Evolutionary conservation across 2,329 filamentous ascomycete species (phyloP), one percentile per base, ranked within the genome.

Genomic region (Chrysoporthe cubensis): DNA sequence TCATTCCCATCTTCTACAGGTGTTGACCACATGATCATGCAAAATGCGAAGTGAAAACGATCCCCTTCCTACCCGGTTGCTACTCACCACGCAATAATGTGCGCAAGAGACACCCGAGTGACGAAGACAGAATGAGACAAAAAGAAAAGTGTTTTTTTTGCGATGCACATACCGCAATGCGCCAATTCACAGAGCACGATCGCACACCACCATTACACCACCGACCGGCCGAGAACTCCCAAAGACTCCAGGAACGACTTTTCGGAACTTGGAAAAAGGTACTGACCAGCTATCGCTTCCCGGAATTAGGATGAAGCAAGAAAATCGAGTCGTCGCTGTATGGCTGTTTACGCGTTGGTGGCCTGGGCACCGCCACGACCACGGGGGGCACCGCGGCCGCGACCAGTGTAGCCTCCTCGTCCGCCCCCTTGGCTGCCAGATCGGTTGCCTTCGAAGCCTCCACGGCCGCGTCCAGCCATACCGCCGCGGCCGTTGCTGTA

Each of bases 401-500:
- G 83, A 65, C 74, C 84, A 67, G 90, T 90, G 81, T 91, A 94
- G 76, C 87, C 89, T 70, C 91, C 90, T 67, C 90, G 88, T 73
- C 88, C 83, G 71, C 79, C 81, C 65, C 83, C 80, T 77, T 91
- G 89, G 77, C 87, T 87, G 64, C 87, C 87, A 62, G 83, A 80
- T 72, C 89, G 88, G 72, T 80, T 80, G 68, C 82, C 81, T 56
- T 91, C 89, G 70, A 85, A 88, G 50, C 87, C 87, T 72, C 90
- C 90, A 75, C 91, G 90, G 70, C 90, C 89, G 74, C 90, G 88
- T 72, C 85, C 84, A 72, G 87, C 82, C 62, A 79, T 74, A 71
- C 86, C 87, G 64, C 90, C 90, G 70, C 91, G 88, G 72, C 84
- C 85, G 70, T 86, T 79, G 73, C 84, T 84, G 76, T 88, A 88